Conservation (phyloP, 2,329 filamentous ascomycete species). For the Aureobasidium sp. region DNA sequence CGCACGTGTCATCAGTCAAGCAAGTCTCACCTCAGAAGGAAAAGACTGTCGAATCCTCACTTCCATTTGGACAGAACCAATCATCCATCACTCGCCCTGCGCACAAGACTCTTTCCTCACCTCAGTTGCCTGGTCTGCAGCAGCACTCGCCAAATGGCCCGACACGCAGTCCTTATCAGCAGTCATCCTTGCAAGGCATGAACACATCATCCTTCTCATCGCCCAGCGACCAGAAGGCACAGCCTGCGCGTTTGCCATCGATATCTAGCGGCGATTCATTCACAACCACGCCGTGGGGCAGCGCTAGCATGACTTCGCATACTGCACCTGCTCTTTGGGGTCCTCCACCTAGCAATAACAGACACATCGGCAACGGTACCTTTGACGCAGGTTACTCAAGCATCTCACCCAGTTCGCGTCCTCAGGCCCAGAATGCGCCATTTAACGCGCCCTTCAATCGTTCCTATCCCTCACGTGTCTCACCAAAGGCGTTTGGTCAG, state of each 20-base stretch:
- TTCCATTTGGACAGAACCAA: slow-evolving; percentile 38
- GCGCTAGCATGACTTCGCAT: slow-evolving; percentile 21
- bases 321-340: slow-evolving; percentile 61
- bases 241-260: slow-evolving; percentile 23
- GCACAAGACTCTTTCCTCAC: background rate
- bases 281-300: slow-evolving; percentile 16
- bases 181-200: slow-evolving; percentile 7
- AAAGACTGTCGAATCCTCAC: slow-evolving; percentile 2
- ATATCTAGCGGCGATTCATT: slow-evolving; percentile 15
- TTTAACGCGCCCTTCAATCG: slow-evolving; percentile 25
- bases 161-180: slow-evolving; percentile 12
- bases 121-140: slow-evolving; percentile 13
- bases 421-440: slow-evolving; percentile 23
- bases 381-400: slow-evolving; percentile 58
- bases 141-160: slow-evolving; percentile 7
- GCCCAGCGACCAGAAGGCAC: slow-evolving; percentile 30
- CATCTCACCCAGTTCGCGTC: slow-evolving; percentile 36
- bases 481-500: slow-evolving; percentile 25
- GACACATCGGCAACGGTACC: slow-evolving; percentile 69
- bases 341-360: slow-evolving; percentile 57
- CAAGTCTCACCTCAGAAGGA: slow-evolving; percentile 11
- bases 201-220: slow-evolving; percentile 44
- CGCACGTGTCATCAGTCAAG: slow-evolving; percentile 17
- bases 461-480: slow-evolving; percentile 24
- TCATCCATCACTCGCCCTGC: slow-evolving; percentile 26